A percentile compares a stretch with the other conserved stretches of the same genome.
Evolutionary conservation across 2,329 filamentous ascomycete species (phyloP).

Genomic region (Coniochaeta sp.): DNA sequence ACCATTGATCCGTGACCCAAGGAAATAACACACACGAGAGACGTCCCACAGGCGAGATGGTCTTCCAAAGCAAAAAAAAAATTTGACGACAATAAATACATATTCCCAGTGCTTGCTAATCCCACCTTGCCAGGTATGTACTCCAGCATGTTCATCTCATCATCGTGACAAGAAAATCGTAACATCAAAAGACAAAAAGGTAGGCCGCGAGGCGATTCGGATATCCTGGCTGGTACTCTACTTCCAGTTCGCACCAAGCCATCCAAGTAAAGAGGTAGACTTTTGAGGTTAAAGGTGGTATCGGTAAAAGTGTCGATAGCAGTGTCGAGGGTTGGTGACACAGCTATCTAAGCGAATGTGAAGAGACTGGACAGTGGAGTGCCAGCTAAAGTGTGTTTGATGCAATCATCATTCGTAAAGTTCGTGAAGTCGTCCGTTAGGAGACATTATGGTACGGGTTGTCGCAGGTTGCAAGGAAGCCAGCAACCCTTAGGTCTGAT

Average conservation of each 20-base stretch:
- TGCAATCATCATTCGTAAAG: constrained; percentile 1
- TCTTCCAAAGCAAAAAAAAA: not conserved
- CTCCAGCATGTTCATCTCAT: constrained; percentile 5
- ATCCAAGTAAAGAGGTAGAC: not conserved
- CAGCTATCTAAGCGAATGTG: not conserved
- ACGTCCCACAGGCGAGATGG: not conserved
- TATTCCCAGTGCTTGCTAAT: constrained; percentile 1
- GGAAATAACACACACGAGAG: not conserved
- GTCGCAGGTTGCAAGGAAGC: not conserved
- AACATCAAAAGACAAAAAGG: not conserved
- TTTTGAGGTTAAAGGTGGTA: not conserved
- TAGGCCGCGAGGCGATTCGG: constrained; percentile 2
- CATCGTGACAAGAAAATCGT: constrained; percentile 3
- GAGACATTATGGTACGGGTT: not conserved
- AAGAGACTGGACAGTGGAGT: not conserved
- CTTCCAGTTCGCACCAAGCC: not conserved
- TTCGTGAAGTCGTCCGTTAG: constrained; percentile 1
- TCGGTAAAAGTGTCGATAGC: not conserved
- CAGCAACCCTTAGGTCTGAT: not conserved
- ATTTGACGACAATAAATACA: too few relatives aligned
- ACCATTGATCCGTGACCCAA: not conserved
- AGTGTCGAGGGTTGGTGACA: not conserved
- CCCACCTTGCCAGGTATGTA: not conserved
- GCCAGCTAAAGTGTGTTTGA: not conserved
- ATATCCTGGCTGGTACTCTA: not conserved